Conservation (phyloP, 352 stramenopile species). For the Phytophthora macrochlamydospora region DNA sequence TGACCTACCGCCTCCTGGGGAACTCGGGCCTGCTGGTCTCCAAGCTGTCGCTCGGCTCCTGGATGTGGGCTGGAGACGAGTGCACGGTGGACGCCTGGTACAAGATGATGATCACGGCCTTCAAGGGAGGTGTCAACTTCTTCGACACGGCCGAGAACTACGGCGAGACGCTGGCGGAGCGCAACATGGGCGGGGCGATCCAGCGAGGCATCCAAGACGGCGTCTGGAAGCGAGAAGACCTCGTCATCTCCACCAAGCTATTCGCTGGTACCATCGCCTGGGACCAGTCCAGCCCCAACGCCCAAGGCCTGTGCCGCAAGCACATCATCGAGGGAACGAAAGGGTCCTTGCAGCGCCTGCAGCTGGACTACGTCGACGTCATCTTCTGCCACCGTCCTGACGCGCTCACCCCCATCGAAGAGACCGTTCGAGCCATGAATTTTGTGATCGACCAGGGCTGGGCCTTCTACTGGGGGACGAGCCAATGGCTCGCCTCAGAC, state of each 20-base stretch:
- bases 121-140: constrained; percentile 48
- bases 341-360: constrained; percentile 41
- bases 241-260: constrained; percentile 64
- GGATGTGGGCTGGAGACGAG: constrained; percentile 16
- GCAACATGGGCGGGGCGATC: constrained; percentile 45
- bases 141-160: constrained; percentile 43
- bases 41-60: constrained; percentile 38
- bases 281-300: constrained; percentile 20
- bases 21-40: constrained; percentile 49
- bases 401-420: not conserved
- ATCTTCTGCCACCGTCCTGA: not conserved
- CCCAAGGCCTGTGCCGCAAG: constrained; percentile 33
- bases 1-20: constrained; percentile 57
- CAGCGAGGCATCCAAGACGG: constrained; percentile 40
- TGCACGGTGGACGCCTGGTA: constrained; percentile 22
- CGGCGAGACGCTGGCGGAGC: constrained; percentile 18
- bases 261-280: constrained; percentile 35
- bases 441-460: not conserved
- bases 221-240: constrained; percentile 45
- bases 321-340: constrained; percentile 42
- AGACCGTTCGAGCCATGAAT: not conserved
- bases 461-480: not conserved
- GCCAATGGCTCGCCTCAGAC: not conserved
- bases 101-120: constrained; percentile 23
- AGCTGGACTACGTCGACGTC: constrained; percentile 47